These are phyloP conservation scores for Xylaria grammica DNA, from an alignment of 495 filamentous ascomycete genomes.

Conservation along the genomic window DNA sequence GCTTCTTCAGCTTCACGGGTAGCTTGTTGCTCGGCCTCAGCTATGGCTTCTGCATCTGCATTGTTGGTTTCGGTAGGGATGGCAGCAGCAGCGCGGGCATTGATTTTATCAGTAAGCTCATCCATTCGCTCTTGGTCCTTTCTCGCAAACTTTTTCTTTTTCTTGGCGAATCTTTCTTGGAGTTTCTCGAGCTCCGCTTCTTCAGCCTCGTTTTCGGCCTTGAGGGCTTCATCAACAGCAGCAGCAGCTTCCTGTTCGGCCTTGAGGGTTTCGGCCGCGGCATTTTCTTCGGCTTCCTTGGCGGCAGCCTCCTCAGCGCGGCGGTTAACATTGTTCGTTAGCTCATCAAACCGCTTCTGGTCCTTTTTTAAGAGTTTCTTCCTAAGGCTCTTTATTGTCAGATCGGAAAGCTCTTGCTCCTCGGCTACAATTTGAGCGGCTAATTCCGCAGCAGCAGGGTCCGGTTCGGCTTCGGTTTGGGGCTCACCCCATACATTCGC, in stretches of 20 bases:
- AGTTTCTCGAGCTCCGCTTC: conserved; percentile 28
- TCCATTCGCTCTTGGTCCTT: conserved; percentile 42
- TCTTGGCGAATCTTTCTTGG: conserved; percentile 20
- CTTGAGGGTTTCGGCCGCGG: conserved; percentile 33
- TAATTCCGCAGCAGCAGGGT: conserved; percentile 27
- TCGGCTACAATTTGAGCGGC: conserved; percentile 39
- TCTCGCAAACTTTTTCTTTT: conserved; percentile 1
- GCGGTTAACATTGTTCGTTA: conserved; percentile 38
- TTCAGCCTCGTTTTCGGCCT: conserved; percentile 30
- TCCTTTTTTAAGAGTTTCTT: conserved; percentile 35
- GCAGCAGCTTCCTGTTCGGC: conserved; percentile 29
- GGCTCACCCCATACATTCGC: conserved; percentile 32
- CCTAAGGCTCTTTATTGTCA: conserved; percentile 41
- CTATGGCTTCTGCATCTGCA: conserved; percentile 29
- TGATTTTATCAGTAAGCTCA: conserved; percentile 42
- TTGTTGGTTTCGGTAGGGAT: conserved; percentile 22
- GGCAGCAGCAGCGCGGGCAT: conserved; percentile 27
- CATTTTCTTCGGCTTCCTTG: conserved; percentile 43
- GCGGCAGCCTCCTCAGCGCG: conserved; percentile 29
- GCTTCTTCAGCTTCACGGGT: conserved; percentile 33
- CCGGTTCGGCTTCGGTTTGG: conserved; percentile 22
- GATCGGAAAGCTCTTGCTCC: conserved; percentile 40
- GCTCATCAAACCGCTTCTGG: conserved; percentile 40
- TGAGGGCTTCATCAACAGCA: conserved; percentile 19
- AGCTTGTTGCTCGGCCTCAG: conserved; percentile 33